Evolutionary conservation across 768 basidiomycete species (phyloP).

Genomic region (Phaeolepiota aurea): DNA sequence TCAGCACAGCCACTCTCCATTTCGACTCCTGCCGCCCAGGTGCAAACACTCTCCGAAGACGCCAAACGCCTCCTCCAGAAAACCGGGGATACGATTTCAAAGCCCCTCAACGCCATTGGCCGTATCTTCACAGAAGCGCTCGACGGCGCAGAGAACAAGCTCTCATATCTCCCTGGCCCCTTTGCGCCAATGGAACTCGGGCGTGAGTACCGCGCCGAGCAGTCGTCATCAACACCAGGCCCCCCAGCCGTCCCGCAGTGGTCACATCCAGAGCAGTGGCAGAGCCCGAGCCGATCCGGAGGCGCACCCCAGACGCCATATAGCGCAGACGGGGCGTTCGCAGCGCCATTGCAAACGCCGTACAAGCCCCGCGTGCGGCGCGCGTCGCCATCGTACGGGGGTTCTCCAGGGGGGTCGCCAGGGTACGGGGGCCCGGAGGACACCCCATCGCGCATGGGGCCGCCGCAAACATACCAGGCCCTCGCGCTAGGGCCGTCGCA

Average conservation of each 20-base stretch:
- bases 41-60: conserved; percentile 51
- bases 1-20: conserved; percentile 75
- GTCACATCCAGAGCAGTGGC: conserved; percentile 27
- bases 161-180: conserved; percentile 58
- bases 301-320: conserved; percentile 33
- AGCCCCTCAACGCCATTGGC: conserved; percentile 83
- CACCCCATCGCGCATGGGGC: conserved; percentile 39
- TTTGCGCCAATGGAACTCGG: conserved; percentile 63
- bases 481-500: conserved; percentile 45
- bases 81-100: conserved; percentile 85
- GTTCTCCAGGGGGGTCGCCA: conserved; percentile 25
- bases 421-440: conserved; percentile 36
- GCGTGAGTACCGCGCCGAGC: conserved; percentile 36
- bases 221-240: conserved; percentile 3
- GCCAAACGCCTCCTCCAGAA: conserved; percentile 80
- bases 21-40: conserved; percentile 32
- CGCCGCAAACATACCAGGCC: conserved; percentile 40
- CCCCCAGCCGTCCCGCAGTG: conserved; percentile 26
- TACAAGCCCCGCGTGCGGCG: conserved; percentile 68
- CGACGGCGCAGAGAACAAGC: conserved; percentile 59
- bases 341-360: conserved; percentile 48
- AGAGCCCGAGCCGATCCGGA: background rate
- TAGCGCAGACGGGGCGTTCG: conserved; percentile 21
- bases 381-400: conserved; percentile 22
- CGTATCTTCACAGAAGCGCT: conserved; percentile 83